phyloP scores from a whole-genome alignment of 2,329 filamentous ascomycete species.

The Chaetomium sp. region DNA sequence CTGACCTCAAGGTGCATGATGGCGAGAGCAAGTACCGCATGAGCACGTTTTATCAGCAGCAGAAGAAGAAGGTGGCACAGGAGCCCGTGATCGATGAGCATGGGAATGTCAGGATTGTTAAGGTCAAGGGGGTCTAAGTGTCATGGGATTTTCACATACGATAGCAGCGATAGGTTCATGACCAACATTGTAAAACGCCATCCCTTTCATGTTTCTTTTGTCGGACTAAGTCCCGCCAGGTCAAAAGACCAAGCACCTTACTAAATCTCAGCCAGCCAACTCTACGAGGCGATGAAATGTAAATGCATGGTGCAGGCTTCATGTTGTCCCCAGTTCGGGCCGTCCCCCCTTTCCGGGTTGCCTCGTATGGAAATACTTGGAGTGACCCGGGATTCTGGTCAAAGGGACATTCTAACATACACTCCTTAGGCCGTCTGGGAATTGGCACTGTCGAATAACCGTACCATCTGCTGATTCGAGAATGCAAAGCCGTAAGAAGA shows the following conservation, averaged over 20 bases:
- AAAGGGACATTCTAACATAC: too few relatives aligned
- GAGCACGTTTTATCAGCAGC: constrained; percentile 52
- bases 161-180: too few relatives aligned
- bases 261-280: too few relatives aligned
- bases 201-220: too few relatives aligned
- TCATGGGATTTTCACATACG: too few relatives aligned
- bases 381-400: not conserved
- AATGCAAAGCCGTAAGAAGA: not conserved
- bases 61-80: constrained; percentile 34
- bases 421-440: not conserved
- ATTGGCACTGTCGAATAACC: not conserved
- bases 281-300: not conserved
- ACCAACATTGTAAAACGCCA: too few relatives aligned
- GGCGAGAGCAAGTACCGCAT: constrained; percentile 61
- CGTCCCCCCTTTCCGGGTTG: not conserved
- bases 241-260: too few relatives aligned
- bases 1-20: constrained; percentile 54
- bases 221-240: too few relatives aligned
- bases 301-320: not conserved
- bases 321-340: not conserved
- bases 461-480: not conserved
- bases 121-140: constrained; percentile 25
- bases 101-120: constrained; percentile 36
- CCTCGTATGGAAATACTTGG: not conserved
- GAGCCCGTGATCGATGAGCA: constrained; percentile 38